phyloP scores from a whole-genome alignment of 441 rosid genomes.

The Dalechampia spathulata region DNA sequence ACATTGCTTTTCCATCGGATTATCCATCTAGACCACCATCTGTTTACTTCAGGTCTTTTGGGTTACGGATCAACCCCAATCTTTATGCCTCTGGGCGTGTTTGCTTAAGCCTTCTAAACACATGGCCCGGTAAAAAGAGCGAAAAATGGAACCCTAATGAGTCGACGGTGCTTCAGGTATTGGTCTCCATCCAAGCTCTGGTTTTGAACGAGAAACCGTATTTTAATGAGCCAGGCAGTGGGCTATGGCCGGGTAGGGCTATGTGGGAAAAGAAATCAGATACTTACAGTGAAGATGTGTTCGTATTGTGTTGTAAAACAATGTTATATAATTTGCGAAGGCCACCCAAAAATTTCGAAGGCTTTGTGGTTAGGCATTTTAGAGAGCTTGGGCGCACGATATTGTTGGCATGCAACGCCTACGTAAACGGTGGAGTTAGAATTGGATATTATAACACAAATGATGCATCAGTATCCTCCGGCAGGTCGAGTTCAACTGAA shows the following conservation, averaged over 20 bases:
- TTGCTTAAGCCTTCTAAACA: conserved; percentile 50
- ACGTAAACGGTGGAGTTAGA: conserved; percentile 20
- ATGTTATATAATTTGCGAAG: conserved; percentile 20
- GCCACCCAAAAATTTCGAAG: conserved; percentile 42
- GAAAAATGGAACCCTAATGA: conserved; percentile 42
- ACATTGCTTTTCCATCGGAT: conserved; percentile 38
- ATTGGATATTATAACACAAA: conserved; percentile 25
- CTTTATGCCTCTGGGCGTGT: conserved; percentile 36
- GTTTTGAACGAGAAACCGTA: conserved; percentile 51
- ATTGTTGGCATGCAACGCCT: conserved; percentile 30
- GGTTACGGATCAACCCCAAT: conserved; percentile 50
- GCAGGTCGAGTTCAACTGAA: neutral
- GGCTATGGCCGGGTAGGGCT: conserved; percentile 11
- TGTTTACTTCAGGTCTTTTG: conserved; percentile 34
- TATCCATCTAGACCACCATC: conserved; percentile 40
- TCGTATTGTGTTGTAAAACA: conserved; percentile 28
- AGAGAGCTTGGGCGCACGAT: conserved; percentile 22
- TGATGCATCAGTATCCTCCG: neutral
- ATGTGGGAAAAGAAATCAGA: conserved; percentile 23
- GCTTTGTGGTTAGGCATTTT: conserved; percentile 29
- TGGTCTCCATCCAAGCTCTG: conserved; percentile 48
- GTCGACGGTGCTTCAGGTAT: conserved; percentile 42
- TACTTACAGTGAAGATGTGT: conserved; percentile 32
- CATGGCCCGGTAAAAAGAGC: conserved; percentile 34
- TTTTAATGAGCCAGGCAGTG: conserved; percentile 37